Evolutionary conservation across 768 basidiomycete species (phyloP).

Genomic region (Leccinum fibrillosum): DNA sequence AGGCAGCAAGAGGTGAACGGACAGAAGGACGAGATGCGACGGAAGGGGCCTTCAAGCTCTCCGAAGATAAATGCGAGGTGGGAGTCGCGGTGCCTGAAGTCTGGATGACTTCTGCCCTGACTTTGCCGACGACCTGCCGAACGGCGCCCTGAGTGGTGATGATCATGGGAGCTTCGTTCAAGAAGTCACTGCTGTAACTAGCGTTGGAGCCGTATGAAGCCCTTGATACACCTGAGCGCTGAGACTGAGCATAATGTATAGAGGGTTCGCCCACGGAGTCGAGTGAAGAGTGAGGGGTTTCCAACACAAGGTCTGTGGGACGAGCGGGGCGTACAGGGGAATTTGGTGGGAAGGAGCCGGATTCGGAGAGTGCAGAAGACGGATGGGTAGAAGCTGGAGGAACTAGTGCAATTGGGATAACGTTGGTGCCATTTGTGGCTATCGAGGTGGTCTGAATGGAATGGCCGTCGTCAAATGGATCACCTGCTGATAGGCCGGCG

Average conservation of each 20-base stretch:
- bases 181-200: slow-evolving; percentile 74
- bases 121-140: slow-evolving; percentile 71
- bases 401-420: slow-evolving; percentile 83
- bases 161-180: slow-evolving; percentile 80
- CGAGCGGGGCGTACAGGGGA: slow-evolving; percentile 55
- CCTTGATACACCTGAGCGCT: slow-evolving; percentile 53
- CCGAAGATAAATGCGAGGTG: slow-evolving; percentile 26
- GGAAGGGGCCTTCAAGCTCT: slow-evolving; percentile 42
- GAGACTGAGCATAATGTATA: slow-evolving; percentile 43
- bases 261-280: slow-evolving; percentile 39
- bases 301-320: slow-evolving; percentile 57
- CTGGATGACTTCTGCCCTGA: slow-evolving; percentile 76
- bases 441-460: slow-evolving; percentile 77
- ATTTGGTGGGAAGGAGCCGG: slow-evolving; percentile 18
- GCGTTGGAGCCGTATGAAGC: slow-evolving; percentile 73
- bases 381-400: slow-evolving; percentile 47
- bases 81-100: slow-evolving; percentile 42
- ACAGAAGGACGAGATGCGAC: slow-evolving; percentile 39
- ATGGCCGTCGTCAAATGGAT: slow-evolving; percentile 75
- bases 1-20: slow-evolving; percentile 66
- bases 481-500: slow-evolving; percentile 32
- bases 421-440: slow-evolving; percentile 77
- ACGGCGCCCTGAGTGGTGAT: slow-evolving; percentile 63
- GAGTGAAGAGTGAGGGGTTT: slow-evolving; percentile 62
- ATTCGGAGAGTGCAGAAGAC: slow-evolving; percentile 35